Evolutionary conservation across 805 yeast genomes (phyloP).

Genomic region (Yarrowia osloensis): DNA sequence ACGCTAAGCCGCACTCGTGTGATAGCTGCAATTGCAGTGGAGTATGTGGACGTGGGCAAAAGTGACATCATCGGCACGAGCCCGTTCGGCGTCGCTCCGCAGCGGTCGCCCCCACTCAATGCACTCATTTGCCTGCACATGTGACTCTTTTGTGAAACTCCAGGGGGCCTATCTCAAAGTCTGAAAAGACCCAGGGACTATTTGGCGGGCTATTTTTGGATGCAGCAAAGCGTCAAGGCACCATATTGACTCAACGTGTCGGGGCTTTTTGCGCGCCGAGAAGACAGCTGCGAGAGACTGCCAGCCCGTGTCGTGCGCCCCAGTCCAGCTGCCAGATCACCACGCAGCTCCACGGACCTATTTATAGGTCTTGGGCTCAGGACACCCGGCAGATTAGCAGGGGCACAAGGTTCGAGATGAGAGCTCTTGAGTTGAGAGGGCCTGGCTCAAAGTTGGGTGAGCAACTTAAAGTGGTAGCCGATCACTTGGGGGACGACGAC

Average conservation of each 20-base stretch:
- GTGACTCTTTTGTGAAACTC: background rate
- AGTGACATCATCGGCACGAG: no score
- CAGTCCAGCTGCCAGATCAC: no score
- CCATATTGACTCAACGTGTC: background rate
- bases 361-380: background rate
- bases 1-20: constrained; percentile 7
- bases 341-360: background rate
- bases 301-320: no score
- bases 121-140: background rate
- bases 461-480: background rate
- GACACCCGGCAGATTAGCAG: background rate
- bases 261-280: background rate
- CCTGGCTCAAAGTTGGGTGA: background rate
- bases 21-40: background rate
- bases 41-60: no score
- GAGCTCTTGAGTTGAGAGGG: background rate
- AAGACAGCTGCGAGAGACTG: no score
- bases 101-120: background rate
- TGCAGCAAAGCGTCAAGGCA: constrained; percentile 14
- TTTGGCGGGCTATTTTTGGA: constrained; percentile 4
- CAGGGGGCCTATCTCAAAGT: background rate
- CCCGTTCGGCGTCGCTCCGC: no score
- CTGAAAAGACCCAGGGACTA: background rate
- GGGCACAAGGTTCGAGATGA: background rate
- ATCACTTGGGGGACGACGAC: background rate